phyloP scores from a whole-genome alignment of 2,329 filamentous ascomycete species.

The Magnaporthales sp. region DNA sequence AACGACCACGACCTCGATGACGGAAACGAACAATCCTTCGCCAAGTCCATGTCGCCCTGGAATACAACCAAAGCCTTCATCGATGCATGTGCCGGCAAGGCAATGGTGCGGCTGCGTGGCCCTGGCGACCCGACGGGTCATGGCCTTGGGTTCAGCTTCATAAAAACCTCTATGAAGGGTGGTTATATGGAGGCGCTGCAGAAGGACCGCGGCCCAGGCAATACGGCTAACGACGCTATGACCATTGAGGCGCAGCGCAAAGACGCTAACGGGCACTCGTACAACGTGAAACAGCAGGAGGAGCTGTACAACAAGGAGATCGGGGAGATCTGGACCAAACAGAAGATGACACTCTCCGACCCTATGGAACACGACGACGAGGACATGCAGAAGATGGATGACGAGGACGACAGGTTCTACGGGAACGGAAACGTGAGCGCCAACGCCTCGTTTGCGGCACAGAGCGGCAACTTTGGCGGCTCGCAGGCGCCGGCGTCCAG shows the following conservation, averaged over 20 bases:
- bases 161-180: constrained; percentile 97
- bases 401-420: constrained; percentile 63
- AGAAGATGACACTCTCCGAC: constrained; percentile 71
- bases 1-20: constrained; percentile 53
- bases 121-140: constrained; percentile 91
- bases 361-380: constrained; percentile 57
- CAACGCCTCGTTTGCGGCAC: not conserved
- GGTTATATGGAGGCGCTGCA: constrained; percentile 78
- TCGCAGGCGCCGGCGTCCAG: not conserved
- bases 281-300: constrained; percentile 94
- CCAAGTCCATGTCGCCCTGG: constrained; percentile 90
- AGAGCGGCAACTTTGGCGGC: not conserved
- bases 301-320: constrained; percentile 88
- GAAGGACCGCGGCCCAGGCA: constrained; percentile 37
- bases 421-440: constrained; percentile 46
- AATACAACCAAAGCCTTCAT: constrained; percentile 95
- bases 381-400: constrained; percentile 48
- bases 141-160: constrained; percentile 91
- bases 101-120: constrained; percentile 91
- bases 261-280: constrained; percentile 87
- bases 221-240: constrained; percentile 71
- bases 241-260: constrained; percentile 82
- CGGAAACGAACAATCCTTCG: constrained; percentile 60
- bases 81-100: constrained; percentile 86
- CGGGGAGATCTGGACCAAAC: constrained; percentile 82